These are phyloP conservation scores for Solanum peruvianum DNA, from an alignment of 257 asterid genomes.

Conservation along the genomic window DNA sequence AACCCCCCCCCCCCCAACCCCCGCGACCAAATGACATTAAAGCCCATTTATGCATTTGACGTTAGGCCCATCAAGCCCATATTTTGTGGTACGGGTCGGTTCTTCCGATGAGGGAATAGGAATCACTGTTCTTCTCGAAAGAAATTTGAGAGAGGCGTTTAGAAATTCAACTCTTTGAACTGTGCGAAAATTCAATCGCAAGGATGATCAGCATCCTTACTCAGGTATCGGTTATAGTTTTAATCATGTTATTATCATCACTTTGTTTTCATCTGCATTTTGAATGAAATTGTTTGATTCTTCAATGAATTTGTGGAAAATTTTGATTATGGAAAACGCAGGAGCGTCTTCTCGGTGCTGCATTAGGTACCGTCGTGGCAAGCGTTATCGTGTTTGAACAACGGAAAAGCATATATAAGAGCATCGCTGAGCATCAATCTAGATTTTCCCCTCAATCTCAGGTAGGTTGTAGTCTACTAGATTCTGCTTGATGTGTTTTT, in stretches of 20 bases:
- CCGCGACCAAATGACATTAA: background rate
- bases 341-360: constrained; percentile 88
- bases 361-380: constrained; percentile 46
- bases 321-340: constrained; percentile 8
- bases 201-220: constrained; percentile 72
- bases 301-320: background rate
- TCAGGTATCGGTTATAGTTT: constrained; percentile 26
- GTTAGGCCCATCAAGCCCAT: background rate
- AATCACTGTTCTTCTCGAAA: background rate
- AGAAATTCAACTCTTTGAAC: background rate
- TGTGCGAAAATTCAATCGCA: background rate
- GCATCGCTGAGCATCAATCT: constrained; percentile 35
- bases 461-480: constrained; percentile 1
- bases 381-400: constrained; percentile 55
- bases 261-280: no score
- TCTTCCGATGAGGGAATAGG: no score
- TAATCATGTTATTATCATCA: no score
- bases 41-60: background rate
- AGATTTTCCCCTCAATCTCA: constrained; percentile 17
- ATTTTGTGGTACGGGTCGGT: background rate
- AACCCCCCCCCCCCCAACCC: no score
- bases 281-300: background rate
- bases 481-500: background rate
- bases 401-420: constrained; percentile 38
- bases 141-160: background rate